These are phyloP conservation scores for Debaryomycetaceae sp. DNA, from an alignment of 1,139 yeast species.

Conservation along the genomic window DNA sequence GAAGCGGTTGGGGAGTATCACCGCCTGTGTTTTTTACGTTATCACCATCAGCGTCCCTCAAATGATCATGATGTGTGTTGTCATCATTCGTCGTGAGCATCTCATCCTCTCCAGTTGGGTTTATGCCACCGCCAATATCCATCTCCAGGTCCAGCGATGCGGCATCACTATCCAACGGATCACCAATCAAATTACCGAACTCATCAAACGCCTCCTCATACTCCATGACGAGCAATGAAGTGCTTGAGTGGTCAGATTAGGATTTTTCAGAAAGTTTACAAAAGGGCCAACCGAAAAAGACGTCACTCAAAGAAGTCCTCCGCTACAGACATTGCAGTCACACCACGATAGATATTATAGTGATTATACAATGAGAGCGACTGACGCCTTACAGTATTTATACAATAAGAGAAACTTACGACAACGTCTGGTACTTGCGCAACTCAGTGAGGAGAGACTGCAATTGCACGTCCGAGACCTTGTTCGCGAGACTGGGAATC, in stretches of 20 bases:
- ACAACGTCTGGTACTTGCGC: slow-evolving; percentile 47
- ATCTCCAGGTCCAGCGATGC: slow-evolving; percentile 11
- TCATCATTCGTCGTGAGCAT: too few species aligned
- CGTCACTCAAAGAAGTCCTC: not conserved
- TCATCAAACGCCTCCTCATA: slow-evolving; percentile 60
- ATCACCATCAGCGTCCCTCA: slow-evolving; percentile 5
- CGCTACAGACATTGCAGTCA: not conserved
- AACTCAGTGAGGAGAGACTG: slow-evolving; percentile 82
- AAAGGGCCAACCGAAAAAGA: too few species aligned
- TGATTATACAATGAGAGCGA: too few species aligned
- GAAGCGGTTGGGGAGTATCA: slow-evolving; percentile 1
- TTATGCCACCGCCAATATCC: slow-evolving; percentile 9
- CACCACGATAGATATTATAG: too few species aligned
- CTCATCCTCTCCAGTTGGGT: slow-evolving; percentile 7
- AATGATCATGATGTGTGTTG: slow-evolving; percentile 7
- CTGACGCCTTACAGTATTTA: too few species aligned
- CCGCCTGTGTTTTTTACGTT: slow-evolving; percentile 4
- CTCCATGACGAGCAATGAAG: slow-evolving; percentile 7
- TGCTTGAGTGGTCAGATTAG: not conserved
- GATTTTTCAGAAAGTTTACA: too few species aligned
- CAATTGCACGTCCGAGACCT: slow-evolving; percentile 78
- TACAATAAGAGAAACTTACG: slow-evolving; percentile 8
- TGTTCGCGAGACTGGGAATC: slow-evolving; percentile 73
- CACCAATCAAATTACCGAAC: slow-evolving; percentile 69
- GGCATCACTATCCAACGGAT: slow-evolving; percentile 33